Percentiles rank a stretch among this genome's conserved stretches.
These are phyloP conservation scores for Aspergillus bertholletiae DNA, from an alignment of 495 filamentous ascomycete genomes.

Conservation along the genomic window DNA sequence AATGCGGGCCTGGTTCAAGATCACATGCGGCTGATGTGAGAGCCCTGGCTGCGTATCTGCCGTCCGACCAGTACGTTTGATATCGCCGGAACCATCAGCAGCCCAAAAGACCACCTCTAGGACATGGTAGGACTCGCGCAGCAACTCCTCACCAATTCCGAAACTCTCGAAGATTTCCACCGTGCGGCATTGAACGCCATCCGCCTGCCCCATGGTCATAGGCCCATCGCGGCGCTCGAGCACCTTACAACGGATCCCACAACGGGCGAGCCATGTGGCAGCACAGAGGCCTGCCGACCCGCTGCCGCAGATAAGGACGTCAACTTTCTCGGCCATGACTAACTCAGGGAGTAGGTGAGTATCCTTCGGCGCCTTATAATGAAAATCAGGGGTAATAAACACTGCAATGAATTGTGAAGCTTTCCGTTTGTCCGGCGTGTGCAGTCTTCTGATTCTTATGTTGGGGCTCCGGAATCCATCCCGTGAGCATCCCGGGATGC, in stretches of 20 bases:
- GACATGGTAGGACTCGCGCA: slow-evolving; percentile 70
- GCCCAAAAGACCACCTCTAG: slow-evolving; percentile 66
- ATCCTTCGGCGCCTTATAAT: not conserved
- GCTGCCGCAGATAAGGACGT: slow-evolving; percentile 62
- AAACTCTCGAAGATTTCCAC: slow-evolving; percentile 81
- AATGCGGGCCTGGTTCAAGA: slow-evolving; percentile 72
- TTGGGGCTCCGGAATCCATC: slow-evolving; percentile 14
- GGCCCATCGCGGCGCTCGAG: slow-evolving; percentile 60
- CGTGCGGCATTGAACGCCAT: slow-evolving; percentile 76
- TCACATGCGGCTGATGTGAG: slow-evolving; percentile 69
- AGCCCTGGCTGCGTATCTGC: slow-evolving; percentile 61
- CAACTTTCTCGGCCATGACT: slow-evolving; percentile 28
- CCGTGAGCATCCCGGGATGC: slow-evolving; percentile 20
- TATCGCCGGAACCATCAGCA: slow-evolving; percentile 32
- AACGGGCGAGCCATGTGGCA: slow-evolving; percentile 62
- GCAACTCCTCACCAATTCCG: slow-evolving; percentile 63
- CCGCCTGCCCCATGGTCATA: slow-evolving; percentile 69
- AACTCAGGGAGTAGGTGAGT: not conserved
- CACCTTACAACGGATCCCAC: slow-evolving; percentile 57
- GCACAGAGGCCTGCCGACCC: slow-evolving; percentile 70
- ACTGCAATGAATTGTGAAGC: not conserved
- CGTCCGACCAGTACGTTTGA: slow-evolving; percentile 50
- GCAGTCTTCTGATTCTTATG: slow-evolving; percentile 11
- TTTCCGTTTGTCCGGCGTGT: not conserved
- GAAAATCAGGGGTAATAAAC: not conserved